These are phyloP conservation scores for Plasmodium yoelii DNA, from an alignment of 169 alveolate species.

Conservation along the genomic window DNA sequence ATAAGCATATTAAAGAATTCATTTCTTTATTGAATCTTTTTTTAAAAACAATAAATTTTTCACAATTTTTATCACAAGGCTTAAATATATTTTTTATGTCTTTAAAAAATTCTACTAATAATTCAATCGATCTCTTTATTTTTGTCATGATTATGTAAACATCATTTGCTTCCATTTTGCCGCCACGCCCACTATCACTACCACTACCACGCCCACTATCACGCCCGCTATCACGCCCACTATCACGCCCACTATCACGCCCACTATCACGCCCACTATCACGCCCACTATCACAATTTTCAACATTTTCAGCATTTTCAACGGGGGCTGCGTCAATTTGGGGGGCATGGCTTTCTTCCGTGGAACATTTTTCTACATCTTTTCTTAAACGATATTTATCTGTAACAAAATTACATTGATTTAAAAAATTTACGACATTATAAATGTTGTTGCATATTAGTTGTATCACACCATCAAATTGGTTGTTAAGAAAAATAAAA, in stretches of 20 bases:
- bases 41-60: slow-evolving; percentile 14
- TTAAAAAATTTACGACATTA: slow-evolving; percentile 22
- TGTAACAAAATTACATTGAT: background rate
- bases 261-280: too few relatives aligned
- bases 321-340: background rate
- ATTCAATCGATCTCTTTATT: slow-evolving; percentile 42
- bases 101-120: slow-evolving; percentile 62
- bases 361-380: background rate
- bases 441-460: slow-evolving; percentile 52
- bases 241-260: too few relatives aligned
- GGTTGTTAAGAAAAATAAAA: slow-evolving; percentile 5
- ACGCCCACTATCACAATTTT: too few relatives aligned
- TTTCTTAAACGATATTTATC: background rate
- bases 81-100: slow-evolving; percentile 25
- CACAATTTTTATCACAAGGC: background rate
- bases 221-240: too few relatives aligned
- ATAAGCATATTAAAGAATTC: slow-evolving; percentile 19
- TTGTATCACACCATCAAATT: slow-evolving; percentile 14
- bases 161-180: slow-evolving; percentile 14
- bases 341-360: background rate
- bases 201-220: too few relatives aligned
- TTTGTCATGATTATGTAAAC: slow-evolving; percentile 37
- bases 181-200: too few relatives aligned
- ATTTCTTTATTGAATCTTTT: slow-evolving; percentile 15
- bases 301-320: too few relatives aligned